Evolutionary conservation across 2,329 filamentous ascomycete species (phyloP).

Genomic region (Cadophora sp.): DNA sequence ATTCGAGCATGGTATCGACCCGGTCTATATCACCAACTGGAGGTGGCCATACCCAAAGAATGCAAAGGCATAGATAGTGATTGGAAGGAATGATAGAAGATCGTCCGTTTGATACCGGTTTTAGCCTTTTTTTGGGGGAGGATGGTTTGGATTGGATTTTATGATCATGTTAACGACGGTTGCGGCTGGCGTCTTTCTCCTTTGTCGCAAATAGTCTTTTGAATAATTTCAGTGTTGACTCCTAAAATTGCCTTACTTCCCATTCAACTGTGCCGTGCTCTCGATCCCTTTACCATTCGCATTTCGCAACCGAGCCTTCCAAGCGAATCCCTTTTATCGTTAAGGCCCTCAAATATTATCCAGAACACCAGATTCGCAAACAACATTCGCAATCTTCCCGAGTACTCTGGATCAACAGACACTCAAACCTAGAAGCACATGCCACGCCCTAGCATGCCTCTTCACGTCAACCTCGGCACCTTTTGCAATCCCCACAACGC

Average conservation of each 20-base stretch:
- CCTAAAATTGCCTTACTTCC: neutral
- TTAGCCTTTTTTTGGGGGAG: neutral
- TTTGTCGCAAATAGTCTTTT: conserved; percentile 5
- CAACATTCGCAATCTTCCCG: too few species aligned
- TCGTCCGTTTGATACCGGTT: neutral
- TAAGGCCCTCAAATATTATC: neutral
- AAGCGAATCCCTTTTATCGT: neutral
- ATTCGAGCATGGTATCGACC: conserved; percentile 75
- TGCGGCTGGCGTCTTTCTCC: neutral
- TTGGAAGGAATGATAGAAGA: neutral
- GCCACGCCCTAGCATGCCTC: too few species aligned
- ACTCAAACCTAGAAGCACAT: neutral
- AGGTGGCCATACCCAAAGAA: conserved; percentile 39
- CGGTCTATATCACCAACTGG: conserved; percentile 45
- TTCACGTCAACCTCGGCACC: neutral
- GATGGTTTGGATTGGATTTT: neutral
- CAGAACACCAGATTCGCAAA: too few species aligned
- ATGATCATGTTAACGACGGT: neutral
- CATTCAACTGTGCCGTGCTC: neutral
- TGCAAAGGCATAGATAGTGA: conserved; percentile 17
- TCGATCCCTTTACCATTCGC: neutral
- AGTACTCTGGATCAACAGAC: too few species aligned
- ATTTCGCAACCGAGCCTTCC: neutral
- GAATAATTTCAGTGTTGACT: neutral
- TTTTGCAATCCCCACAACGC: neutral